Percentiles rank a stretch among this genome's conserved stretches.
Conservation (phyloP, 805 yeast species). For the Yarrowia bubula region DNA sequence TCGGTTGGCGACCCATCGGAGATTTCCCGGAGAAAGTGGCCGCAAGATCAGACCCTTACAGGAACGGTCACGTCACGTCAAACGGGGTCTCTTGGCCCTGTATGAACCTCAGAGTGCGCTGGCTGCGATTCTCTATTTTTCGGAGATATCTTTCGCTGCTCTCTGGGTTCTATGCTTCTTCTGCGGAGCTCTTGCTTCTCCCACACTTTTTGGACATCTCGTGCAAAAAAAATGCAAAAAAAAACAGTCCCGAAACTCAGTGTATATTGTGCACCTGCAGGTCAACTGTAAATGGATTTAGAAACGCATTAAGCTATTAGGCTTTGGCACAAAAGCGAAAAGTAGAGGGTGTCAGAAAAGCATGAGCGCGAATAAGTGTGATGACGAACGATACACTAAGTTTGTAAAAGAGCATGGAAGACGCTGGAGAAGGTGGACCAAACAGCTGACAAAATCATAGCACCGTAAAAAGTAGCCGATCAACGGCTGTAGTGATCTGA, state of each 20-base stretch:
- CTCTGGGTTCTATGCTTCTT: background rate
- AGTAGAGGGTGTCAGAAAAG: background rate
- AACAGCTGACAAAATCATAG: background rate
- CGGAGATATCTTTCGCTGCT: background rate
- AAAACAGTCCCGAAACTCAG: constrained; percentile 13
- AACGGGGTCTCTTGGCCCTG: background rate
- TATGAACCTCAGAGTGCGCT: background rate
- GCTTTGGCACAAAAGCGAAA: background rate
- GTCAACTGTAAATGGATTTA: background rate
- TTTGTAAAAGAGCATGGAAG: background rate
- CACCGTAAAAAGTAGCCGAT: background rate
- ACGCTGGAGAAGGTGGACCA: no score
- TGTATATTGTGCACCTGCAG: background rate
- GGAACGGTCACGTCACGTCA: background rate
- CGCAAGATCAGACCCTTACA: background rate
- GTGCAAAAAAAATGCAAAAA: background rate
- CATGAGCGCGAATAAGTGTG: constrained; percentile 13
- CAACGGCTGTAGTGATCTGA: no score
- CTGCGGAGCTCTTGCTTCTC: background rate
- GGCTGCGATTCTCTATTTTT: background rate
- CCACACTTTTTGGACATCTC: background rate
- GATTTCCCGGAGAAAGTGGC: constrained; percentile 7
- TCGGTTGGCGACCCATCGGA: background rate
- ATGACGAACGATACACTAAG: background rate
- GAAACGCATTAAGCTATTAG: background rate